Evolutionary conservation across 805 yeast genomes (phyloP), one percentile per base, ranked within the genome.

Genomic region (Pichia phayaonensis): DNA sequence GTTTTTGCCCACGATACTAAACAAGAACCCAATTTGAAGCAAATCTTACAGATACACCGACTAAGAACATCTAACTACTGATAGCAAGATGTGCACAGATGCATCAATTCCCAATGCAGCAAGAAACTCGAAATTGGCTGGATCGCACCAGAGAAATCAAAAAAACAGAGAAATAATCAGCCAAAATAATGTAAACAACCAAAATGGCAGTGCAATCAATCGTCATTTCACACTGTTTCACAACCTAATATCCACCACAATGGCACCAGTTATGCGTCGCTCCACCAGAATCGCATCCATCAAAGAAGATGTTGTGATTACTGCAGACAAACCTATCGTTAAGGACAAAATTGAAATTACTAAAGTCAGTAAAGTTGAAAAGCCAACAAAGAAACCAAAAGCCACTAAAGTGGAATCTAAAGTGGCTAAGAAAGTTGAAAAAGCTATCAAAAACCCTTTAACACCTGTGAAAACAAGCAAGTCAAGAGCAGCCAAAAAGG

Each of bases 241-340:
- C 5, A 22, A 22, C n/a, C 12, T 27, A 22, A 26, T 23, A 16
- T 4, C 3, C 13, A 8, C 16, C 20, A 10, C 22, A 43, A 45
- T 40, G 48, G 12, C 44, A 8, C 16, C 21, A 34, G 21, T n/a
- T 10, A 36, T 42, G 21, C 52, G 52, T 23, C 48, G 52, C 15
- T 49, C 52, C 2, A 41, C 36, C 8, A 49, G 52, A 49, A 40
- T 49, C 24, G 52, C 48, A 7, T 41, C 49, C 5, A 41, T 45
- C 16, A 42, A 41, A 16, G 52, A 49, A 39, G 52, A 45, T 15
- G 8, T 49, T 22, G 18, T 40, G 8, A 18, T 45, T 6, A 42
- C 23, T 16, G 27, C 45, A 4, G 43, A 40, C 21, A 21, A 41
- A 29, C 40, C 38, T 21, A 11, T 31, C 22, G 23, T 13, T 20